A percentile compares a stretch with the other conserved stretches of the same genome.
These are phyloP conservation scores for Luvunga scandens DNA, from an alignment of 345 rosid species.

Conservation along the genomic window DNA sequence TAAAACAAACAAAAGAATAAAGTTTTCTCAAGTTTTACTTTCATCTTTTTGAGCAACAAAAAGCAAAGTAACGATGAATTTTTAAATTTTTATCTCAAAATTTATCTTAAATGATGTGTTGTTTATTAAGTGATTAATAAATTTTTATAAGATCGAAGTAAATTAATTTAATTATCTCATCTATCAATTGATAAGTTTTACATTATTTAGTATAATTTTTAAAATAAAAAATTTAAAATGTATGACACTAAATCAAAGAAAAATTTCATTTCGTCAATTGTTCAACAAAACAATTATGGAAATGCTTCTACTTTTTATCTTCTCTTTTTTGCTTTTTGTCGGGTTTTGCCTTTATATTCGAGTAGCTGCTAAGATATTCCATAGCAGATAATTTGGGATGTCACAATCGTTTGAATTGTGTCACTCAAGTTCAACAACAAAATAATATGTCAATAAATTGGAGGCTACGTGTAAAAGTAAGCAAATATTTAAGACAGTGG, in stretches of 20 bases:
- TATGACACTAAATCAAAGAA: no score
- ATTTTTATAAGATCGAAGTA: no score
- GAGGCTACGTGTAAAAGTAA: not conserved
- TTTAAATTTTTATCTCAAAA: accelerated
- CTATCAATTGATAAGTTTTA: no score
- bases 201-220: no score
- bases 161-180: no score
- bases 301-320: not conserved
- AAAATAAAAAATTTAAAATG: no score
- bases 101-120: no score
- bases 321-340: not conserved
- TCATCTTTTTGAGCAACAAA: not conserved
- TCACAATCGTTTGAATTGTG: not conserved
- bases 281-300: not conserved
- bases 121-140: no score
- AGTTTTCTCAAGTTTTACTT: not conserved
- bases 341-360: not conserved
- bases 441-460: not conserved
- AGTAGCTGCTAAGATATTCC: not conserved
- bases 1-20: not conserved
- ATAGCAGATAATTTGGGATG: not conserved
- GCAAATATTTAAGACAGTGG: not conserved
- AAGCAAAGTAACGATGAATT: not conserved
- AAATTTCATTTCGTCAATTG: not conserved
- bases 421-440: not conserved